Base-by-base conservation (phyloP, 306 rosid genomes). In the Rosa persica region DNA sequence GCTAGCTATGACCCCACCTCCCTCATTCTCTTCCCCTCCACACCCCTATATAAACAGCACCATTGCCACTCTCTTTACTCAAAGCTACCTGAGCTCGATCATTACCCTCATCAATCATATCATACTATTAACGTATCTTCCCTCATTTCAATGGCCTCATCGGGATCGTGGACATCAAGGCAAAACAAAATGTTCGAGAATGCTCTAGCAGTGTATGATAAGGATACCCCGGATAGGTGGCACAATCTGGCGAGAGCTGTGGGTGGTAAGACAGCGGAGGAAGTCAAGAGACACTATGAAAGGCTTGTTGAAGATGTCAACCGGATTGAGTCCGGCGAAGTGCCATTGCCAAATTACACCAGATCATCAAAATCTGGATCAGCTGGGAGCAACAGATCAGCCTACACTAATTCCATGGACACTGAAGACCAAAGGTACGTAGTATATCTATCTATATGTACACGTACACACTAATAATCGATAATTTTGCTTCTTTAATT, bases 171-270 rank as follows among this genome's bases (percentile, higher is more conserved):
- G 98, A 93, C 90, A 0, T 38, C 90, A 1, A 86, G 83, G 70
- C 92, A 93, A 66, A 91, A 93, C 92, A 93, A 93, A 62, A 68
- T 78, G 69, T 93, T 93, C 49, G 98, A 93, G 86, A 90, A 89
- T 86, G 98, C 96, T 1, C 57, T 93, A 39, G 93, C 89, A 15
- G 79, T 88, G 44, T 84, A 78, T 17, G 88, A 86, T 84, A 80
- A 86, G 89, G 94, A 88, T 79, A 72, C 86, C 0, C 91, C 96
- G 0, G 92, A 90, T 16, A 80, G 91, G 17, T 90, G 98, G 98
- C 87, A 89, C 57, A 89, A 89, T 10, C 66, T 93, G 72, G 94
- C 96, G 6, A 87, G 77, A 27, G 94, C 93, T 1, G 90, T 93
- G 0, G 96, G 98, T 9, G 98, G 94, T 12, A 93, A 93, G 48